Conservation (phyloP, 2,329 filamentous ascomycete species). For the Pseudogymnoascus sp. region DNA sequence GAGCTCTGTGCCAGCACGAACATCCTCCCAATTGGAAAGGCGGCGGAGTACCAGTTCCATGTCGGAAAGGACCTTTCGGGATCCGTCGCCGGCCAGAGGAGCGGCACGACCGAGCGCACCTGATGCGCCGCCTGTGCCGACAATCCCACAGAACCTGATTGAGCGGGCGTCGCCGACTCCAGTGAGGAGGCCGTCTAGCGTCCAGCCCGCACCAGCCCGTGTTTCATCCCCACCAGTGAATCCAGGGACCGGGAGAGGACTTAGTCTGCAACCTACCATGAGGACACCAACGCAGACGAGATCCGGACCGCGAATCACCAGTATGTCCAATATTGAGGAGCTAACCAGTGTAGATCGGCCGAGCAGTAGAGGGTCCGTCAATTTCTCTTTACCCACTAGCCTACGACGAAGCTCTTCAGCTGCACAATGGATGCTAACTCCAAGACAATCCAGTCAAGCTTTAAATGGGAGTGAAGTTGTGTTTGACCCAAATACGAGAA, state of each 20-base stretch:
- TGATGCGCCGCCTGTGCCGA: slow-evolving; percentile 66
- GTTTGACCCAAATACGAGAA: slow-evolving; percentile 57
- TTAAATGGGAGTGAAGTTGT: slow-evolving; percentile 41
- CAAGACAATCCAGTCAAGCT: slow-evolving; percentile 20
- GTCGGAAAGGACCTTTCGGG: slow-evolving; percentile 81
- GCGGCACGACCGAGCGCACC: slow-evolving; percentile 31
- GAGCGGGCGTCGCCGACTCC: slow-evolving; percentile 18
- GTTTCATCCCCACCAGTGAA: slow-evolving; percentile 26
- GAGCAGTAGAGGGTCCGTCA: slow-evolving; percentile 36
- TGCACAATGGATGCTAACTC: slow-evolving; percentile 25
- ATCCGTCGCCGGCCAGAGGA: slow-evolving; percentile 54
- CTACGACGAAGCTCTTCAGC: slow-evolving; percentile 24
- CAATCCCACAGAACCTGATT: slow-evolving; percentile 47
- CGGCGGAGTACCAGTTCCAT: slow-evolving; percentile 70
- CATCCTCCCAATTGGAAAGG: slow-evolving; percentile 47
- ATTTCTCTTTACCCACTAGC: slow-evolving; percentile 45
- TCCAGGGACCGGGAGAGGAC: slow-evolving; percentile 23
- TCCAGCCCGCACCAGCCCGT: slow-evolving; percentile 29
- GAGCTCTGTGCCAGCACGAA: slow-evolving; percentile 36
- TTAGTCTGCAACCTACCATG: slow-evolving; percentile 22
- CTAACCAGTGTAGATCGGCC: slow-evolving; percentile 34
- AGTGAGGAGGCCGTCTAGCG: slow-evolving; percentile 29
- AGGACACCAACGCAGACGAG: slow-evolving; percentile 20
- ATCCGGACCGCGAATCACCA: slow-evolving; percentile 12
- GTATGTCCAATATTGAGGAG: slow-evolving; percentile 31